These are phyloP conservation scores for Vitis rotundifolia DNA, from an alignment of 164 flowering plant species.

Conservation along the genomic window DNA sequence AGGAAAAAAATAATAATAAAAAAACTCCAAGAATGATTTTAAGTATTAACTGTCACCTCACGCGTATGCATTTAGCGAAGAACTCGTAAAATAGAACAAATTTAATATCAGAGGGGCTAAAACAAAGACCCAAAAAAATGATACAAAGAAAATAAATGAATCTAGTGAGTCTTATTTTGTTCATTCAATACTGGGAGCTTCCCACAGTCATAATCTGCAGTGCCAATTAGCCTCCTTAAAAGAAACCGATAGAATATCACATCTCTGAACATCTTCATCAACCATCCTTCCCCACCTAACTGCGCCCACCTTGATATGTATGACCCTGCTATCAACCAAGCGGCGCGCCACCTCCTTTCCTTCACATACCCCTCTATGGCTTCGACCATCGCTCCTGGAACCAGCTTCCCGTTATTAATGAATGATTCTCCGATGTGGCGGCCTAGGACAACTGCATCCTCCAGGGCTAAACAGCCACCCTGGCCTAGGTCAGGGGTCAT, in stretches of 20 bases:
- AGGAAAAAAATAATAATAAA: too few relatives aligned
- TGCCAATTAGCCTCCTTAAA: not conserved
- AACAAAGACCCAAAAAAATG: too few relatives aligned
- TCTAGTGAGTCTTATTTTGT: too few relatives aligned
- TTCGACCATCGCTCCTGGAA: not conserved
- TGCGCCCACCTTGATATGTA: slow-evolving; percentile 31
- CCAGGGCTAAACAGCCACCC: too few relatives aligned
- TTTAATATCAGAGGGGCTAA: too few relatives aligned
- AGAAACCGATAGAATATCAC: slow-evolving; percentile 13
- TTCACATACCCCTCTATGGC: slow-evolving; percentile 19
- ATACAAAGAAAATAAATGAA: too few relatives aligned
- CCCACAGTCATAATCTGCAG: slow-evolving; percentile 22
- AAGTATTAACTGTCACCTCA: too few relatives aligned
- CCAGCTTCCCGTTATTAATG: too few relatives aligned
- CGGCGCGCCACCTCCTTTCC: slow-evolving; percentile 31
- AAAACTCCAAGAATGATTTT: too few relatives aligned
- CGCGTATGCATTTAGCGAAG: too few relatives aligned
- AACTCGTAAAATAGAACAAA: too few relatives aligned
- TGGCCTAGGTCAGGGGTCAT: slow-evolving; percentile 2
- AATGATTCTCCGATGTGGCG: too few relatives aligned
- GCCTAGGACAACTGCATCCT: slow-evolving; percentile 1
- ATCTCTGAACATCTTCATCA: slow-evolving; percentile 21
- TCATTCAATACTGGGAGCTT: not conserved
- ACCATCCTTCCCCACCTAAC: slow-evolving; percentile 24
- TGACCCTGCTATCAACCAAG: slow-evolving; percentile 18